Percentiles rank a stretch among this genome's conserved stretches.
Evolutionary conservation across 2,329 filamentous ascomycete genomes (phyloP).

Genomic region (Onygenales sp.): DNA sequence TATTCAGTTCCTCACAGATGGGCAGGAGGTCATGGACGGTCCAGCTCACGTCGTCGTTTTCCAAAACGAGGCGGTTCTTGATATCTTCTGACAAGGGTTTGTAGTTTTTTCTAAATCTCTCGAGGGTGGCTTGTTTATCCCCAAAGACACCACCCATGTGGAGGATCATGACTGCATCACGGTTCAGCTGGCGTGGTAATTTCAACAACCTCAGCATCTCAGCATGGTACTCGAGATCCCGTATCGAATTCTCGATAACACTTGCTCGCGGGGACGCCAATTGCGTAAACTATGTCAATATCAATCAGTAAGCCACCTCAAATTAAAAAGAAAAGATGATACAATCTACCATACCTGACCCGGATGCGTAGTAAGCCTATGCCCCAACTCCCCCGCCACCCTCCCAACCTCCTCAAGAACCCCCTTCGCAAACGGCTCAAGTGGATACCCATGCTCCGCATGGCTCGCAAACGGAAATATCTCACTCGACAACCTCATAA

Average conservation of each 20-base stretch:
- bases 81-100: slow-evolving; percentile 54
- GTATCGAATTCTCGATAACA: slow-evolving; percentile 66
- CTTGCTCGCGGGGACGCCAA: slow-evolving; percentile 70
- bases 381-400: slow-evolving; percentile 67
- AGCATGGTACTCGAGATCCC: slow-evolving; percentile 80
- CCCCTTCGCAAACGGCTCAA: slow-evolving; percentile 73
- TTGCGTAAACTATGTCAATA: slow-evolving; percentile 61
- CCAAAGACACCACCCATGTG: slow-evolving; percentile 90
- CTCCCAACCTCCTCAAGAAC: slow-evolving; percentile 66
- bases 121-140: slow-evolving; percentile 69
- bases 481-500: slow-evolving; percentile 84
- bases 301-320: neutral
- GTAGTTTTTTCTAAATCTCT: slow-evolving; percentile 71
- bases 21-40: slow-evolving; percentile 85
- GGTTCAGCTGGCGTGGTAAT: slow-evolving; percentile 66
- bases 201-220: slow-evolving; percentile 72
- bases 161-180: slow-evolving; percentile 86
- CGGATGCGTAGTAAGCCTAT: slow-evolving; percentile 82
- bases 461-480: slow-evolving; percentile 98
- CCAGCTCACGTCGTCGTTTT: slow-evolving; percentile 92
- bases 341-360: slow-evolving; percentile 48
- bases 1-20: slow-evolving; percentile 86
- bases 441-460: slow-evolving; percentile 71
- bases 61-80: slow-evolving; percentile 74
- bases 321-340: neutral